Base-by-base conservation (phyloP, 192 early-diverging fungal genomes). In the Entomortierella parvispora region DNA sequence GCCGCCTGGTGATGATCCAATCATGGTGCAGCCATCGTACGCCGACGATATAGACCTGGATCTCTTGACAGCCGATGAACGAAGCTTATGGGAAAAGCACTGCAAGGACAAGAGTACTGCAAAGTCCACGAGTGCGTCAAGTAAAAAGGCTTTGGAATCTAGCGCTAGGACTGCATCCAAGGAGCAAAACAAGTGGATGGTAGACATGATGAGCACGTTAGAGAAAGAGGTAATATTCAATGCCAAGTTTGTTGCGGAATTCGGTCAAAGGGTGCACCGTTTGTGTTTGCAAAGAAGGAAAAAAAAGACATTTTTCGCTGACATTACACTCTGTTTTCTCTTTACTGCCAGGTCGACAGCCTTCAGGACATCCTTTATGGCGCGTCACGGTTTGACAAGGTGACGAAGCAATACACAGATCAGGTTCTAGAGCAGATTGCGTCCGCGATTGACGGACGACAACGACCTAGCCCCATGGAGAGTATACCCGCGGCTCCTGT, bases 381-480 rank as follows among this genome's bases (percentile, higher is more conserved):
- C 17, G 66, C 74, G 9, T 68, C 74, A 26, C 54, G 66, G 11
- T 77, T 77, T 14, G 66, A 77, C 31, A 77, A 68, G 61, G 48
- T 77, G 29, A 60, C 74, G 2, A 77, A 62, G 37, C 65, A 68
- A 17, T 77, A 77, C 61, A 68, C 74, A 8, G 65, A 77, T 43
- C 60, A 77, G 32, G 66, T 77, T 26, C 34, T 77, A 29, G 74
- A 77, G 25, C 74, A 77, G 56, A 68, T 68, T 46, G 74, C 74
- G 28, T 10, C 23, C 20, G 74, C 74, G 23, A 29, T 77, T 14
- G 74, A 68, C 14, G 65, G 68, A 49, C 60, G 74, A 22, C 74
- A 77, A 47, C 74, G 66, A 40, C 74, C 74, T 12, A 44, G 55
- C 1, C 29, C 40, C 10, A 46, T 32, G 8, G 74, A 68, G 18